phyloP scores from a whole-genome alignment of 2,329 filamentous ascomycete species.

The Ophiostoma triangulosporum region DNA sequence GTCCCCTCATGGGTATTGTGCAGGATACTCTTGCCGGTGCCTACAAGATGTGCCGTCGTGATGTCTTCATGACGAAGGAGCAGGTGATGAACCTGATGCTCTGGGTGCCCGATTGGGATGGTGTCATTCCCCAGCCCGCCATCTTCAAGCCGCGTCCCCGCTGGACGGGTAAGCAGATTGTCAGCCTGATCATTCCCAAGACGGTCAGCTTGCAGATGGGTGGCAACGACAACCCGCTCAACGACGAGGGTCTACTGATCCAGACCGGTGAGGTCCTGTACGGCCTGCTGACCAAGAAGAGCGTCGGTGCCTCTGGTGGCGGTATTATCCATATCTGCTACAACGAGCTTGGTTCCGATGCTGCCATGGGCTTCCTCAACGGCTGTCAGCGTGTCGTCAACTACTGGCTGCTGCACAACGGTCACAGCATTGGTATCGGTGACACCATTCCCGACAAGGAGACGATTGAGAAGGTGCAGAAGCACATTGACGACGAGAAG shows the following conservation, averaged over 20 bases:
- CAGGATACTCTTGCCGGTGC: slow-evolving; percentile 93
- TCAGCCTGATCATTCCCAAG: slow-evolving; percentile 80
- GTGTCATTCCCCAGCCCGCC: slow-evolving; percentile 82
- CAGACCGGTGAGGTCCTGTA: slow-evolving; percentile 82
- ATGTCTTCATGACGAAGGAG: slow-evolving; percentile 80
- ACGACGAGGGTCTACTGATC: slow-evolving; percentile 69
- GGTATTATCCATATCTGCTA: slow-evolving; percentile 93
- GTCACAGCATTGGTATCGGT: slow-evolving; percentile 96
- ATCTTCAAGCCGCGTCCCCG: slow-evolving; percentile 83
- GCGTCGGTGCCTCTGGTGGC: slow-evolving; percentile 74
- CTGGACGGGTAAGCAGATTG: slow-evolving; percentile 97
- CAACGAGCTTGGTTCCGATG: slow-evolving; percentile 80
- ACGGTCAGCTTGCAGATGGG: slow-evolving; percentile 67
- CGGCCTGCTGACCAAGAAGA: slow-evolving; percentile 86
- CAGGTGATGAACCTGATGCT: slow-evolving; percentile 94
- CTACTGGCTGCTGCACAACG: slow-evolving; percentile 93
- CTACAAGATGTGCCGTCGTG: slow-evolving; percentile 91
- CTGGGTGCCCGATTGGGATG: slow-evolving; percentile 97
- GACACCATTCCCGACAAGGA: slow-evolving; percentile 85
- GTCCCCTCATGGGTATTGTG: slow-evolving; percentile 97
- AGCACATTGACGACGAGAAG: slow-evolving; percentile 71
- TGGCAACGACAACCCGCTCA: slow-evolving; percentile 50
- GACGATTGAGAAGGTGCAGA: slow-evolving; percentile 75
- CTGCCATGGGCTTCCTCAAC: slow-evolving; percentile 90
- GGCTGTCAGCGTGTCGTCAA: slow-evolving; percentile 88